Conservation (phyloP, 208 protist species). For the Angomonas desouzai region DNA sequence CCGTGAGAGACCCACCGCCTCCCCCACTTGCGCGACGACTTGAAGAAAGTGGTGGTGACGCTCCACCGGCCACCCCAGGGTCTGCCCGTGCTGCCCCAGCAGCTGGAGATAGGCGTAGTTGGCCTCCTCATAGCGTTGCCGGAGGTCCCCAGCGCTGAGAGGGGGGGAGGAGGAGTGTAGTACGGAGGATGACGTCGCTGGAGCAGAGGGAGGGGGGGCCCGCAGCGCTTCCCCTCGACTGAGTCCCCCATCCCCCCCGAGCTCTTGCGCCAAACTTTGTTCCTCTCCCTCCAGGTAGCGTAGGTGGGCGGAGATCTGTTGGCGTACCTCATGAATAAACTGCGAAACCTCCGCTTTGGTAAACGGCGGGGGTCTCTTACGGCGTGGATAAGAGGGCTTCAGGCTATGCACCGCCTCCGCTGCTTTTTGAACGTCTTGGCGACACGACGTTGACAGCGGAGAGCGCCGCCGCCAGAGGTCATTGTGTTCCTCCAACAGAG, state of each 20-base stretch:
- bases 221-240: neutral
- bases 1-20: neutral
- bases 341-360: neutral
- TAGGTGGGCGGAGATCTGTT: neutral
- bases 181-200: neutral
- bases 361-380: neutral
- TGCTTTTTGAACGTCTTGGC: neutral
- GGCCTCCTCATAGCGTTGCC: neutral
- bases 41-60: slow-evolving; percentile 6
- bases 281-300: neutral
- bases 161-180: neutral
- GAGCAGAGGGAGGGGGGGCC: neutral
- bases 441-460: neutral
- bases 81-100: neutral
- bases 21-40: neutral
- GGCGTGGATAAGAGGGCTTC: neutral
- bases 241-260: neutral
- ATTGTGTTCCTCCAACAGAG: neutral
- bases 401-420: neutral
- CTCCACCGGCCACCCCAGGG: neutral
- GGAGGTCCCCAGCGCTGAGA: neutral
- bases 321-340: neutral
- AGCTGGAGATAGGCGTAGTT: slow-evolving; percentile 5
- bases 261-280: neutral
- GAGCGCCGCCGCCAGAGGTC: neutral